These are phyloP conservation scores for Teunomyces kruisii DNA, from an alignment of 805 yeast species.

Conservation along the genomic window DNA sequence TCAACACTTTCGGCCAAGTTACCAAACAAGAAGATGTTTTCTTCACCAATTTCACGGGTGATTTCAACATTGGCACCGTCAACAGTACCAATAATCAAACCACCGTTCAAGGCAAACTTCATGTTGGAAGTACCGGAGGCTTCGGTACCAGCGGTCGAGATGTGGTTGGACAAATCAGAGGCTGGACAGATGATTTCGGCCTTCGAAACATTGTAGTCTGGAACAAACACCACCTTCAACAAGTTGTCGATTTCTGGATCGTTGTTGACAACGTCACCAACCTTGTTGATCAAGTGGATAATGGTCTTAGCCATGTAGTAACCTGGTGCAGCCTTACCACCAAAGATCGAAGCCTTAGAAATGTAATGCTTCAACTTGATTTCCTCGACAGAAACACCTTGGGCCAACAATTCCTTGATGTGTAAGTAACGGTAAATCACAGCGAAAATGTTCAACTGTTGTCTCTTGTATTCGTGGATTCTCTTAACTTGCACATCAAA, in stretches of 20 bases:
- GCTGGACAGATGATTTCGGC: constrained; percentile 92
- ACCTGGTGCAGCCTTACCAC: constrained; percentile 98
- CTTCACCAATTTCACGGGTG: constrained; percentile 91
- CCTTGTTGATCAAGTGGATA: constrained; percentile 81
- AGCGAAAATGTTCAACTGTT: constrained; percentile 89
- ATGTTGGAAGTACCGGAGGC: constrained; percentile 95
- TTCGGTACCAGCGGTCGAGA: constrained; percentile 96
- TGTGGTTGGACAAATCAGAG: constrained; percentile 87
- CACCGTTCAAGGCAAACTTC: constrained; percentile 95
- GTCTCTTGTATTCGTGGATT: constrained; percentile 94
- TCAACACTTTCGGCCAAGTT: constrained; percentile 89
- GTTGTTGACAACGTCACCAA: constrained; percentile 74
- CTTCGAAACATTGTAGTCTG: constrained; percentile 91
- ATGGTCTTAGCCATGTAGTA: constrained; percentile 92
- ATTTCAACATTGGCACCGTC: constrained; percentile 97
- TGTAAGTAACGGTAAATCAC: constrained; percentile 78
- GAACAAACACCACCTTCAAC: constrained; percentile 83
- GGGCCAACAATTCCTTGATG: constrained; percentile 65
- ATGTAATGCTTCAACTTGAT: constrained; percentile 61
- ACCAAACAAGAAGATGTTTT: constrained; percentile 89
- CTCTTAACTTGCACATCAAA: constrained; percentile 94
- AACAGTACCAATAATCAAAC: constrained; percentile 90
- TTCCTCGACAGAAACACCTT: constrained; percentile 40
- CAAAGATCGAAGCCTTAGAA: constrained; percentile 80
- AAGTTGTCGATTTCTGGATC: constrained; percentile 74